These are phyloP conservation scores for Suillus americanus DNA, from an alignment of 768 basidiomycete genomes.

Conservation along the genomic window DNA sequence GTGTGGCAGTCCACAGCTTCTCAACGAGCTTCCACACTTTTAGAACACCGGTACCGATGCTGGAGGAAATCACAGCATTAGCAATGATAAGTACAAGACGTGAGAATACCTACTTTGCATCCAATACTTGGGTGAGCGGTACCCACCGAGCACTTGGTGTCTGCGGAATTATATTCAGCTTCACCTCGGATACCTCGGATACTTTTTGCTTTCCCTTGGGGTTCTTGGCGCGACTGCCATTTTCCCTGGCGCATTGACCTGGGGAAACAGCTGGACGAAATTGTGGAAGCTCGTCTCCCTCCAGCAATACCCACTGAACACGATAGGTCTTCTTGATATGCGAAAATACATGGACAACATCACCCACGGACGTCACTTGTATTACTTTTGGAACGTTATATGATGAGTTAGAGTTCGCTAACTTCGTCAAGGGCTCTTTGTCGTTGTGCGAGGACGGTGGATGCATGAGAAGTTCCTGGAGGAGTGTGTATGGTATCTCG, in stretches of 20 bases:
- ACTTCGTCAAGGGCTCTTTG: background rate
- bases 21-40: conserved; percentile 70
- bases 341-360: conserved; percentile 82
- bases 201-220: conserved; percentile 16
- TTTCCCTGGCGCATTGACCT: conserved; percentile 8
- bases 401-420: background rate
- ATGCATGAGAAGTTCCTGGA: conserved; percentile 39
- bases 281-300: conserved; percentile 43
- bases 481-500: conserved; percentile 35
- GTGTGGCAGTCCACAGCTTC: conserved; percentile 39
- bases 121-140: conserved; percentile 49
- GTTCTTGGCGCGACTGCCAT: conserved; percentile 9
- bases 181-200: conserved; percentile 15
- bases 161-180: background rate
- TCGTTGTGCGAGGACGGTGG: conserved; percentile 20
- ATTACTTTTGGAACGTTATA: conserved; percentile 24
- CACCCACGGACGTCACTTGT: conserved; percentile 52
- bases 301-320: conserved; percentile 67
- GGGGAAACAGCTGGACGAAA: conserved; percentile 6
- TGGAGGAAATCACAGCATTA: conserved; percentile 26
- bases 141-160: conserved; percentile 47
- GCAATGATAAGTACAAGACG: background rate
- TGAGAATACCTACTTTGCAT: conserved; percentile 55
- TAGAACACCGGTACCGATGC: conserved; percentile 71
- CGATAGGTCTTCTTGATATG: conserved; percentile 89